phyloP scores from a whole-genome alignment of 2,329 filamentous ascomycete species.

The Hypoxylon sp. region DNA sequence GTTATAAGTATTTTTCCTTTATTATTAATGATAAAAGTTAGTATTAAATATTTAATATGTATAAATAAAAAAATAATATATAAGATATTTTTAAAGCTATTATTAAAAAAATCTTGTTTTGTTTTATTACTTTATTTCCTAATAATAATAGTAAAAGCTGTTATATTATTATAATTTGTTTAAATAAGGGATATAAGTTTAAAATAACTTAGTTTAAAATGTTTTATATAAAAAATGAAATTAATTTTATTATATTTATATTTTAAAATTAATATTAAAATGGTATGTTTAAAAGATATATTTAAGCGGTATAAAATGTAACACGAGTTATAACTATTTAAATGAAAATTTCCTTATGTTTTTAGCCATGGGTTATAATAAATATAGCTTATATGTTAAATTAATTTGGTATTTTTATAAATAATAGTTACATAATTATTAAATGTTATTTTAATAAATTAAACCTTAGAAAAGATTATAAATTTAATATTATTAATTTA shows the following conservation, averaged over 20 bases:
- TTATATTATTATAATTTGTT: background rate
- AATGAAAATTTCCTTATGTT: too few relatives aligned
- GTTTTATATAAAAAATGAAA: background rate
- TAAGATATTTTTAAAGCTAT: too few relatives aligned
- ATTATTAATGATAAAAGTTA: background rate
- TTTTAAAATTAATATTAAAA: too few relatives aligned
- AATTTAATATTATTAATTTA: background rate
- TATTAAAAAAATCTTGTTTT: too few relatives aligned
- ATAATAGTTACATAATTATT: background rate
- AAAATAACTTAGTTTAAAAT: too few relatives aligned
- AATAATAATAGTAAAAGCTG: background rate
- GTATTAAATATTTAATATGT: background rate
- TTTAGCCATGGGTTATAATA: background rate
- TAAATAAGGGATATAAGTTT: background rate
- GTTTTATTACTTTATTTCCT: too few relatives aligned
- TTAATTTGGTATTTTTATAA: background rate
- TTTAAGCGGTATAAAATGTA: too few relatives aligned
- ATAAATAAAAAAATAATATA: background rate
- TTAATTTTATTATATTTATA: too few relatives aligned
- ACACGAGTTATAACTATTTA: too few relatives aligned
- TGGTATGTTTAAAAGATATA: too few relatives aligned
- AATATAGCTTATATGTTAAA: background rate
- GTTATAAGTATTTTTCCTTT: background rate
- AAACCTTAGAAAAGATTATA: background rate
- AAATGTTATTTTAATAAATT: background rate